Percentiles rank a stretch among this genome's conserved stretches.
phyloP scores from a whole-genome alignment of 768 basidiomycete genomes.

The Amanita muscaria region DNA sequence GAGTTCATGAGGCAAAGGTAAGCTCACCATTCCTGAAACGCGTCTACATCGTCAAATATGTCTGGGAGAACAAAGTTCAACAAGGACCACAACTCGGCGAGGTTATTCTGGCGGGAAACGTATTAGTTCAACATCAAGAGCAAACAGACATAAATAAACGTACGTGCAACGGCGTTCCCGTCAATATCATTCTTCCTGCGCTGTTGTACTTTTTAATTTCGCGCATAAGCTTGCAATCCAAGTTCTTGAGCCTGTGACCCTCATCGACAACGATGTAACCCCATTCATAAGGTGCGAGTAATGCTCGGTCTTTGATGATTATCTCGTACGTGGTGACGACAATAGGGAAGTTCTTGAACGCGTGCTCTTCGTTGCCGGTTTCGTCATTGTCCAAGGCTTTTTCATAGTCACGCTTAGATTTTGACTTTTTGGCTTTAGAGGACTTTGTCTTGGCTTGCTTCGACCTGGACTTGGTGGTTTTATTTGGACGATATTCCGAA shows the following conservation, averaged over 20 bases:
- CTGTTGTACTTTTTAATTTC: slow-evolving; percentile 84
- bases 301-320: slow-evolving; percentile 71
- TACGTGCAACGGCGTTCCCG: slow-evolving; percentile 94
- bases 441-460: slow-evolving; percentile 11
- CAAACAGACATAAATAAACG: slow-evolving; percentile 17
- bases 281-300: slow-evolving; percentile 59
- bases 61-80: slow-evolving; percentile 95
- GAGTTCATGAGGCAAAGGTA: background rate
- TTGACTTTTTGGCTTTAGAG: slow-evolving; percentile 2
- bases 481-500: slow-evolving; percentile 8
- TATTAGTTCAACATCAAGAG: slow-evolving; percentile 1
- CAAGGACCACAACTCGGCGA: slow-evolving; percentile 89
- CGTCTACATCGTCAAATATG: slow-evolving; percentile 81
- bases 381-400: slow-evolving; percentile 10
- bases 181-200: slow-evolving; percentile 87
- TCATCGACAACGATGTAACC: slow-evolving; percentile 95
- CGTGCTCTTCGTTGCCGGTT: slow-evolving; percentile 14
- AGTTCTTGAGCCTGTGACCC: slow-evolving; percentile 92
- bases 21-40: slow-evolving; percentile 81
- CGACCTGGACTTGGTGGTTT: slow-evolving; percentile 12
- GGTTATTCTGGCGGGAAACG: slow-evolving; percentile 74
- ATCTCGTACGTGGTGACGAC: slow-evolving; percentile 91
- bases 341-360: slow-evolving; percentile 49
- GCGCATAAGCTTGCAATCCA: slow-evolving; percentile 81
- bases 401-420: slow-evolving; percentile 1